A percentile compares a stretch with the other conserved stretches of the same genome.
phyloP scores from a whole-genome alignment of 306 rosid species.

The Albizia julibrissin region DNA sequence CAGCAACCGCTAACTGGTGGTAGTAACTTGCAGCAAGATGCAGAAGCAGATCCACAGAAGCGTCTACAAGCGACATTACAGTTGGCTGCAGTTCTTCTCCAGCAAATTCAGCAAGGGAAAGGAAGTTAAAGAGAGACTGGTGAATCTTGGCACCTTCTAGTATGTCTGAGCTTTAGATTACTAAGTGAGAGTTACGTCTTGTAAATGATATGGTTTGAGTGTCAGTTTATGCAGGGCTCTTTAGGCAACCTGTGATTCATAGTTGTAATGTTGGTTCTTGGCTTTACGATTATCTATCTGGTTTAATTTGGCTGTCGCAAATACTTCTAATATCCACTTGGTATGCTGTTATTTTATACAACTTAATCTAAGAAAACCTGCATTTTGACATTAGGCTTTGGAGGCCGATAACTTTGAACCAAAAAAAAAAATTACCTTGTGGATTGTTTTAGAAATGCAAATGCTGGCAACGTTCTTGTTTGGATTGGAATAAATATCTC shows the following conservation, averaged over 20 bases:
- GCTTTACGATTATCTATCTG: not conserved
- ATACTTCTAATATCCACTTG: not conserved
- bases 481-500: not conserved
- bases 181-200: constrained; percentile 11
- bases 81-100: constrained; percentile 94
- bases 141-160: not conserved
- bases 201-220: constrained; percentile 21
- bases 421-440: not conserved
- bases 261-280: constrained; percentile 15
- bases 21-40: constrained; percentile 45
- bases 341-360: not conserved
- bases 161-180: not conserved
- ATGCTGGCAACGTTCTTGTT: not conserved
- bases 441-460: not conserved
- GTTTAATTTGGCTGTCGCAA: not conserved
- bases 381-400: not conserved
- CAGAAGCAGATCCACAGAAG: constrained; percentile 81
- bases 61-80: constrained; percentile 92
- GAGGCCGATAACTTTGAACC: not conserved
- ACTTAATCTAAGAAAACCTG: not conserved
- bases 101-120: constrained; percentile 90
- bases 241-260: constrained; percentile 22
- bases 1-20: constrained; percentile 45
- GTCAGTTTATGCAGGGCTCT: constrained; percentile 14
- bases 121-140: constrained; percentile 49